A percentile compares a stretch with the other conserved stretches of the same genome.
Evolutionary conservation across 768 basidiomycete genomes (phyloP).

Genomic region (Podaxis carcinomalis): DNA sequence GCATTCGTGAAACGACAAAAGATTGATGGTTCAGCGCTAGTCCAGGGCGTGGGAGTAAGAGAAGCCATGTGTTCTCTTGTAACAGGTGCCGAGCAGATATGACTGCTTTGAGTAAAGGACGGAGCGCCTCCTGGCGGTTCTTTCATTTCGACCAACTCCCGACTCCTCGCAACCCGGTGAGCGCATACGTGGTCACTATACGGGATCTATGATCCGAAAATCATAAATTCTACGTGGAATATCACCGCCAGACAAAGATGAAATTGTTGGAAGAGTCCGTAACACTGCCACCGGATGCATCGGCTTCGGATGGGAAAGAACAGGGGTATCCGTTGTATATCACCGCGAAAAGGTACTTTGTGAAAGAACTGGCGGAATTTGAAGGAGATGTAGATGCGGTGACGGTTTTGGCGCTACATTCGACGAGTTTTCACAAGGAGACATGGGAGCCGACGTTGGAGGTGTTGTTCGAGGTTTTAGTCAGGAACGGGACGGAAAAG

Average conservation of each 20-base stretch:
- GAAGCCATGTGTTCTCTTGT: background rate
- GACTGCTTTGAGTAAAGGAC: background rate
- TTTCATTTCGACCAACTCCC: background rate
- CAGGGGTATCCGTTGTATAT: slow-evolving; percentile 40
- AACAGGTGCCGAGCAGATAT: background rate
- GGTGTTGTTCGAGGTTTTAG: slow-evolving; percentile 36
- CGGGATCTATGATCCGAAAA: background rate
- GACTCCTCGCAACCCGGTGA: background rate
- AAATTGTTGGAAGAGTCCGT: slow-evolving; percentile 2
- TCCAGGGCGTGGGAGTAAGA: slow-evolving; percentile 2
- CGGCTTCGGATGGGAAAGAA: background rate
- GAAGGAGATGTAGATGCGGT: slow-evolving; percentile 35
- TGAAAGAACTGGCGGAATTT: slow-evolving; percentile 29
- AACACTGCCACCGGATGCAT: slow-evolving; percentile 10
- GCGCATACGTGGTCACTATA: background rate
- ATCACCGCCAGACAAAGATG: background rate
- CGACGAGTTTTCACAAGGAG: slow-evolving; percentile 74
- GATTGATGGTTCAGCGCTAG: background rate
- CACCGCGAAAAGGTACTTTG: slow-evolving; percentile 57
- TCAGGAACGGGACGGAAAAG: slow-evolving; percentile 12
- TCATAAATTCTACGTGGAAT: background rate
- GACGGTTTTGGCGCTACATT: slow-evolving; percentile 61
- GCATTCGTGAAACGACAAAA: no score
- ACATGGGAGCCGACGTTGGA: slow-evolving; percentile 63
- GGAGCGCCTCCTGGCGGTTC: background rate